These are phyloP conservation scores for Aspergillus bridgeri DNA, from an alignment of 495 filamentous ascomycete genomes.

Conservation along the genomic window DNA sequence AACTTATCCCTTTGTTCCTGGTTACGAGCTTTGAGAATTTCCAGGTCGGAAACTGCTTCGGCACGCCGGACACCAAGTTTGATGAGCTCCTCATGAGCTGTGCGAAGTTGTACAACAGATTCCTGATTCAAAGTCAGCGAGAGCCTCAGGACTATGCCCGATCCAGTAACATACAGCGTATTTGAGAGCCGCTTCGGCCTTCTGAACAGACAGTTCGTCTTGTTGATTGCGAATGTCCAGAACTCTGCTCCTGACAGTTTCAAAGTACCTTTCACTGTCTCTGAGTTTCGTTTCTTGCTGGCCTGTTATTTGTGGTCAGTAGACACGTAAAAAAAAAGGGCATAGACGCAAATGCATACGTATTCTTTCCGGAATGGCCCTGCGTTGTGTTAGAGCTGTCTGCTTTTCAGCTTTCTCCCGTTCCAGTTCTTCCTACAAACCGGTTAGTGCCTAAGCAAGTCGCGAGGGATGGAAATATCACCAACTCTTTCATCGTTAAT, in stretches of 20 bases:
- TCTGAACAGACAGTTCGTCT: conserved; percentile 57
- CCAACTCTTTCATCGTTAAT: conserved; percentile 40
- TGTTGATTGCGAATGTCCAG: conserved; percentile 44
- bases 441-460: conserved; percentile 14
- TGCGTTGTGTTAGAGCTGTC: conserved; percentile 55
- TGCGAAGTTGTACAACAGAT: conserved; percentile 56
- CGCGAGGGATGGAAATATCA: not conserved
- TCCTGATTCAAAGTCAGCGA: conserved; percentile 38
- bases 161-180: conserved; percentile 50
- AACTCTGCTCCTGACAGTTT: conserved; percentile 39
- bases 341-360: conserved; percentile 40
- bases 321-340: too few species aligned
- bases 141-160: not conserved
- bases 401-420: conserved; percentile 57
- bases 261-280: conserved; percentile 38
- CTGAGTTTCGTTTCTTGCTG: conserved; percentile 51
- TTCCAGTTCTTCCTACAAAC: conserved; percentile 41
- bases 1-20: conserved; percentile 52
- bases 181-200: conserved; percentile 59
- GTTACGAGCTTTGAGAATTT: conserved; percentile 60
- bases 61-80: conserved; percentile 64
- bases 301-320: conserved; percentile 36
- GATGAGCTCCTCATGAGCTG: conserved; percentile 58
- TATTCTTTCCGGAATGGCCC: conserved; percentile 66
- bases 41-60: conserved; percentile 77